Evolutionary conservation across 805 yeast genomes (phyloP).

Genomic region (Metschnikowia corniflorae): DNA sequence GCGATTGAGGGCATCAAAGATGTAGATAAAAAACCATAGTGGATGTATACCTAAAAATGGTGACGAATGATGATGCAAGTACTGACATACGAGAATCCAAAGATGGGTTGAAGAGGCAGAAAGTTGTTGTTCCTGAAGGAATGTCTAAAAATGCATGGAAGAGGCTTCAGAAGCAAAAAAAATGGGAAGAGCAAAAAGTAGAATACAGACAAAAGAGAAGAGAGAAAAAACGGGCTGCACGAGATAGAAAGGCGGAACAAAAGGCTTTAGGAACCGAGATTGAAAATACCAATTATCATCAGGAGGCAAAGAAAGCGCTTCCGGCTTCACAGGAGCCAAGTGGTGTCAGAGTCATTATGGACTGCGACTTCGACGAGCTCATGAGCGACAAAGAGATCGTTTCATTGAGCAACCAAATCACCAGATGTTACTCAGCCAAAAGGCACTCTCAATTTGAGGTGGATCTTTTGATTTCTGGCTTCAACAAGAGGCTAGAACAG

Average conservation of each 20-base stretch:
- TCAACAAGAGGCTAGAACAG: conserved; percentile 59
- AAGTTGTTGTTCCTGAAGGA: conserved; percentile 63
- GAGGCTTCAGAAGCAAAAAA: conserved; percentile 53
- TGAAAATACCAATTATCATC: conserved; percentile 22
- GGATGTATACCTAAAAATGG: too few species aligned
- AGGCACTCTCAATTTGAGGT: conserved; percentile 57
- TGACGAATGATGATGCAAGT: not conserved
- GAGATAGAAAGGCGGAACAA: conserved; percentile 30
- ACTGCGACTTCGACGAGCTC: conserved; percentile 85
- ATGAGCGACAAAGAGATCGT: conserved; percentile 73
- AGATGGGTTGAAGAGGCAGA: conserved; percentile 14
- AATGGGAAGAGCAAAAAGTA: conserved; percentile 63
- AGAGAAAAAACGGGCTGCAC: conserved; percentile 44
- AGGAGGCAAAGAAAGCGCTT: conserved; percentile 27
- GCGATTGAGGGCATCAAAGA: too few species aligned
- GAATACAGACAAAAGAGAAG: conserved; percentile 53
- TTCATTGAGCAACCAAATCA: conserved; percentile 75
- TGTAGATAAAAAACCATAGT: too few species aligned
- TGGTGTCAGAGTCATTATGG: conserved; percentile 61
- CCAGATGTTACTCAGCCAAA: conserved; percentile 78
- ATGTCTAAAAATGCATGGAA: conserved; percentile 88
- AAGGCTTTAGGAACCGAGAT: conserved; percentile 9
- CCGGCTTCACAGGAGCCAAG: conserved; percentile 45
- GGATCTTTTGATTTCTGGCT: conserved; percentile 57
- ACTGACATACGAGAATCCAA: too few species aligned